Evolutionary conservation across 352 stramenopile species (phyloP).

Genomic region (Phytophthora europaea): DNA sequence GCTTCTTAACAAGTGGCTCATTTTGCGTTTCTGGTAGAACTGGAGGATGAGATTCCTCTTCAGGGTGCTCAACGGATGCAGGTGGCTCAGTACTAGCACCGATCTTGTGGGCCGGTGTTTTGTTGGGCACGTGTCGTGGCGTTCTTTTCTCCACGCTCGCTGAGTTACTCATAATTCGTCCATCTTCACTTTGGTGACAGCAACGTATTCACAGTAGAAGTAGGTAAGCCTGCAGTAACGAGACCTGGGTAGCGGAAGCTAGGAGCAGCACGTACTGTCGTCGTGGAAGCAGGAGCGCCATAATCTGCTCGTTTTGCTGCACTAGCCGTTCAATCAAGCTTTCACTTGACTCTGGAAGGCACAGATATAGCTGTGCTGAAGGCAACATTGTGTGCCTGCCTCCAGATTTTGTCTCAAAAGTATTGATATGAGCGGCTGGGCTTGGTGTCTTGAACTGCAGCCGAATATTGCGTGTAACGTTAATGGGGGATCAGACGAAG

Average conservation of each 20-base stretch:
- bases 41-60: neutral
- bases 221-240: neutral
- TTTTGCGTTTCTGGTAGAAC: neutral
- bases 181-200: slow-evolving; percentile 8
- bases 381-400: neutral
- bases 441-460: neutral
- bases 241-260: neutral
- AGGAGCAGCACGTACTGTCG: slow-evolving; percentile 8
- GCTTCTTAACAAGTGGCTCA: neutral
- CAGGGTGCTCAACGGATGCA: neutral
- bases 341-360: neutral
- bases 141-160: neutral
- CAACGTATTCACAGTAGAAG: neutral
- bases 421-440: neutral
- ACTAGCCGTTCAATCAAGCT: slow-evolving; percentile 29
- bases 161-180: neutral
- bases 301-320: slow-evolving; percentile 45
- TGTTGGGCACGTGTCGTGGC: neutral
- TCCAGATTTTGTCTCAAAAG: neutral
- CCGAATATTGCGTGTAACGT: neutral
- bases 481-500: neutral
- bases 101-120: neutral
- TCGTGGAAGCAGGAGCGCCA: slow-evolving; percentile 24
- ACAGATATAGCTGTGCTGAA: neutral
- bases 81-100: neutral